Evolutionary conservation across 768 basidiomycete genomes (phyloP).

Genomic region (Boletus pseudo-olivaceus): DNA sequence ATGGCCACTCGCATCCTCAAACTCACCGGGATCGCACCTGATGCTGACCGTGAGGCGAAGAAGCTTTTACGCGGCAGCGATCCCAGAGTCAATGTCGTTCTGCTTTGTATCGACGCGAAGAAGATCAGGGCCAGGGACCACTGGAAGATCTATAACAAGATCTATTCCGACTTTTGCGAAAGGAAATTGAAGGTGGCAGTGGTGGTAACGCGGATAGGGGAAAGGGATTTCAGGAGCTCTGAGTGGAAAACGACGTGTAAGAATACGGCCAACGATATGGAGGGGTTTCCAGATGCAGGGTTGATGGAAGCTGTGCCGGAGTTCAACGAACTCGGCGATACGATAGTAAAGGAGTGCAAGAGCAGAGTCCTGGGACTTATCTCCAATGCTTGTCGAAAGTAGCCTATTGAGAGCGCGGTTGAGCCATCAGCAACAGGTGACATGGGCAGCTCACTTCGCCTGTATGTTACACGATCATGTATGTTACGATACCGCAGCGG

Average conservation of each 20-base stretch:
- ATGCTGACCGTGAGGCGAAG: conserved; percentile 19
- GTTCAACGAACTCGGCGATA: conserved; percentile 11
- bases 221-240: conserved; percentile 1
- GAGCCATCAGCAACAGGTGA: not conserved
- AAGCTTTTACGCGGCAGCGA: conserved; percentile 10
- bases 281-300: conserved; percentile 8
- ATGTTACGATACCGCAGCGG: not conserved
- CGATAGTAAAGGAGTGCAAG: conserved; percentile 17
- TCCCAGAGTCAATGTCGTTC: conserved; percentile 16
- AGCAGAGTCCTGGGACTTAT: conserved; percentile 21
- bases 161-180: conserved; percentile 15
- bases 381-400: conserved; percentile 6
- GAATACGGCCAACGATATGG: conserved; percentile 1
- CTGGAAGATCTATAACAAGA: conserved; percentile 22
- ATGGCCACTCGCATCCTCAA: not conserved
- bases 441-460: not conserved
- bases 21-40: not conserved
- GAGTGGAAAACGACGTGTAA: conserved; percentile 19
- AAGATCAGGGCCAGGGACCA: conserved; percentile 13
- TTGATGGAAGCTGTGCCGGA: conserved; percentile 21
- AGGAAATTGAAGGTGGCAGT: conserved; percentile 12
- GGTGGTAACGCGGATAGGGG: conserved; percentile 15
- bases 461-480: conserved; percentile 1
- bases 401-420: not conserved
- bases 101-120: conserved; percentile 20